A percentile compares a stretch with the other conserved stretches of the same genome.
Evolutionary conservation across 805 yeast species (phyloP).

Genomic region (Cyberlindnera maclurae): DNA sequence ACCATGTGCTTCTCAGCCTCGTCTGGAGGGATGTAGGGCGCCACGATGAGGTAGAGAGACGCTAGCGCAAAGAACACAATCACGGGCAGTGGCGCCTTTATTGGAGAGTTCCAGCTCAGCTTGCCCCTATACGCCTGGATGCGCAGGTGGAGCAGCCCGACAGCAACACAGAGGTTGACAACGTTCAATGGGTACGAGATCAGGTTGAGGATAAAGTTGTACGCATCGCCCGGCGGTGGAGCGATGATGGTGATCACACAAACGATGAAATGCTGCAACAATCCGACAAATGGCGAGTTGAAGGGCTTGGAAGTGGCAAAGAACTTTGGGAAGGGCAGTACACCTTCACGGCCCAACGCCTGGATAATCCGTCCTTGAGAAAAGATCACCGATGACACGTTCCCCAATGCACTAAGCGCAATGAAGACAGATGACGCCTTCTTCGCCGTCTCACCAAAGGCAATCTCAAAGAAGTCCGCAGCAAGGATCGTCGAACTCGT

Average conservation of each 20-base stretch:
- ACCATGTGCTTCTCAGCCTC: constrained; percentile 48
- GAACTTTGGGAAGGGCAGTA: constrained; percentile 64
- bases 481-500: constrained; percentile 66
- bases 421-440: constrained; percentile 73
- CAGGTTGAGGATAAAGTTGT: constrained; percentile 71
- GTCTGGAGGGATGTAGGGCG: constrained; percentile 74
- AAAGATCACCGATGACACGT: constrained; percentile 71
- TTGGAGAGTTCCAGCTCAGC: constrained; percentile 62
- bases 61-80: constrained; percentile 56
- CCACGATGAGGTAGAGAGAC: constrained; percentile 60
- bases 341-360: constrained; percentile 77
- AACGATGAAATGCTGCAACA: constrained; percentile 70
- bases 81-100: constrained; percentile 59
- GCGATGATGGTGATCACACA: constrained; percentile 70
- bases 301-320: constrained; percentile 70
- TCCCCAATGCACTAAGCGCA: constrained; percentile 76
- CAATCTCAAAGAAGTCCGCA: constrained; percentile 66
- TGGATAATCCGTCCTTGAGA: constrained; percentile 79
- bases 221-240: constrained; percentile 85
- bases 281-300: constrained; percentile 65
- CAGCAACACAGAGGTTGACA: constrained; percentile 57
- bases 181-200: constrained; percentile 78
- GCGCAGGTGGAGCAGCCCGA: constrained; percentile 55
- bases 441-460: constrained; percentile 62
- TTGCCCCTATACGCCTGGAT: constrained; percentile 43